Percentiles rank a stretch among this genome's conserved stretches.
phyloP scores from a whole-genome alignment of 1,284 basidiomycete genomes.

The Malassezia cuniculi region DNA sequence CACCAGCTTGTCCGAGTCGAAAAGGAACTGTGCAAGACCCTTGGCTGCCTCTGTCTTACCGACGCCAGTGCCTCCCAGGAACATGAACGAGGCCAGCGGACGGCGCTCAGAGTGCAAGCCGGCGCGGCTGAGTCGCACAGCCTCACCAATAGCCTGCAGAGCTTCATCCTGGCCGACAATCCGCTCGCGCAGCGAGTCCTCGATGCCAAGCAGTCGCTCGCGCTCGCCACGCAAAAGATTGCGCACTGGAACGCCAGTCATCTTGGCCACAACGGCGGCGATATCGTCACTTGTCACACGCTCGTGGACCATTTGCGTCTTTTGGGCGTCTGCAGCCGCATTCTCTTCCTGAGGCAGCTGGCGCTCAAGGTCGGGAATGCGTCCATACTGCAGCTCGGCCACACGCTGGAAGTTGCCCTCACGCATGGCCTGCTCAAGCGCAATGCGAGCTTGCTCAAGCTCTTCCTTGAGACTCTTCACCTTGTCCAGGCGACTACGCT shows the following conservation, averaged over 20 bases:
- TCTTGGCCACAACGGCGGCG: slow-evolving; percentile 65
- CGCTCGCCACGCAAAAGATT: slow-evolving; percentile 76
- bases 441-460: slow-evolving; percentile 70
- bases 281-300: slow-evolving; percentile 79
- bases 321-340: slow-evolving; percentile 17
- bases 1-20: slow-evolving; percentile 71
- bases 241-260: slow-evolving; percentile 81
- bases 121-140: slow-evolving; percentile 76
- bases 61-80: slow-evolving; percentile 74
- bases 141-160: slow-evolving; percentile 65
- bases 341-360: slow-evolving; percentile 63
- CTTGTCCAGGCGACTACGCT: slow-evolving; percentile 61
- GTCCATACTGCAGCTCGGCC: slow-evolving; percentile 65
- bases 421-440: slow-evolving; percentile 74
- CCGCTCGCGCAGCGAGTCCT: slow-evolving; percentile 59
- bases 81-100: slow-evolving; percentile 80
- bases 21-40: slow-evolving; percentile 69
- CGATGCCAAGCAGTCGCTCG: slow-evolving; percentile 80
- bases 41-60: slow-evolving; percentile 76
- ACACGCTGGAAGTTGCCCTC: slow-evolving; percentile 67
- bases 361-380: slow-evolving; percentile 66
- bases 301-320: slow-evolving; percentile 57
- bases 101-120: slow-evolving; percentile 73
- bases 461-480: slow-evolving; percentile 66
- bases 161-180: slow-evolving; percentile 82